These are phyloP conservation scores for Delonix regia DNA, from an alignment of 306 rosid species.

Conservation along the genomic window DNA sequence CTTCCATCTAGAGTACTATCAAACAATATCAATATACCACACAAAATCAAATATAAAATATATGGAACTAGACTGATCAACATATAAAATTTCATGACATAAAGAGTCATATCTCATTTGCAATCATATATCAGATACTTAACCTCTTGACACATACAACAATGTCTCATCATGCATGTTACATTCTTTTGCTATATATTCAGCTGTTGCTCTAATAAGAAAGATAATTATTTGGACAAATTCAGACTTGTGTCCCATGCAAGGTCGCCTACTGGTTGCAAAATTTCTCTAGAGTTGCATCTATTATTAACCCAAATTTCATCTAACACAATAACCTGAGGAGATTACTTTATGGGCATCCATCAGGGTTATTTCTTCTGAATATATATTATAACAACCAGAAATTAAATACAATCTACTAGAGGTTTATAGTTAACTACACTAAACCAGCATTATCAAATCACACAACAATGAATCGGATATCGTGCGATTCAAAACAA, in stretches of 20 bases:
- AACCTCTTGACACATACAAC: neutral
- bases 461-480: too few relatives aligned
- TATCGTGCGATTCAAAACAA: too few relatives aligned
- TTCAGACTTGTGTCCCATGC: neutral
- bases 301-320: slow-evolving; percentile 13
- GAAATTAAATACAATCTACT: neutral
- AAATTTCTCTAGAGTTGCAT: neutral
- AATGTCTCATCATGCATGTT: neutral
- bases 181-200: neutral
- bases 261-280: neutral
- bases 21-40: slow-evolving; percentile 37
- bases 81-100: neutral
- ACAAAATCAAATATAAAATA: slow-evolving; percentile 14
- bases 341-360: neutral
- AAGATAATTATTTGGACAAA: neutral
- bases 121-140: slow-evolving; percentile 23
- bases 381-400: neutral
- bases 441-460: too few relatives aligned
- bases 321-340: neutral
- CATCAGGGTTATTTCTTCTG: slow-evolving; percentile 10
- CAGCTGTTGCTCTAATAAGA: neutral
- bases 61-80: slow-evolving; percentile 5
- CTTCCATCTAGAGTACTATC: slow-evolving; percentile 65
- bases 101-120: neutral
- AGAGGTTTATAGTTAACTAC: neutral